phyloP scores from a whole-genome alignment of 2,329 filamentous ascomycete genomes.

The Chalaropsis thielavioides region DNA sequence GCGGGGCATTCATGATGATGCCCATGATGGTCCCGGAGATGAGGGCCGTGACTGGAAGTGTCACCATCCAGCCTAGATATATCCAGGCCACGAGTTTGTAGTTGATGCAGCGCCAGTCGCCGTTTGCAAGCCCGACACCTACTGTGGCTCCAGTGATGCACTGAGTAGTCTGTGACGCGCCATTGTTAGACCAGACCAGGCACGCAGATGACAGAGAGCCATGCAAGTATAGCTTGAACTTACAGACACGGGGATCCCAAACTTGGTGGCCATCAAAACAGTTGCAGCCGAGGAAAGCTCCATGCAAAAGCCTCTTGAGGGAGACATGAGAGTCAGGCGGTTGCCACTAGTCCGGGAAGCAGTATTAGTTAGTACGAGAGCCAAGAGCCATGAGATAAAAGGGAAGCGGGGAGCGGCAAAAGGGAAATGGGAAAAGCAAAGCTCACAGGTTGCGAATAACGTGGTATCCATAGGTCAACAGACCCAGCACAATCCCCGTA shows the following conservation, averaged over 20 bases:
- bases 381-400: too few relatives aligned
- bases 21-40: constrained; percentile 40
- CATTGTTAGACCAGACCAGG: background rate
- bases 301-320: constrained; percentile 37
- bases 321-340: constrained; percentile 40
- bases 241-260: constrained; percentile 34
- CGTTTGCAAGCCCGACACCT: constrained; percentile 37
- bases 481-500: constrained; percentile 37
- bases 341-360: constrained; percentile 27
- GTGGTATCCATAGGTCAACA: constrained; percentile 48
- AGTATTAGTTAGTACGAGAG: background rate
- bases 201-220: background rate
- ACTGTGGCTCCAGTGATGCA: constrained; percentile 39
- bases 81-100: constrained; percentile 34
- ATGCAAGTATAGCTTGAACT: background rate
- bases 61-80: constrained; percentile 37
- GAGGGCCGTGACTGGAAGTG: constrained; percentile 35
- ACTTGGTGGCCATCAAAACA: constrained; percentile 39
- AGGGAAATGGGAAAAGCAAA: background rate
- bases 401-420: background rate
- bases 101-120: constrained; percentile 36
- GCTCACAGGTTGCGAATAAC: constrained; percentile 39
- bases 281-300: constrained; percentile 38
- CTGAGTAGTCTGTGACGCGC: constrained; percentile 30
- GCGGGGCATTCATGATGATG: constrained; percentile 39